A percentile compares a stretch with the other conserved stretches of the same genome.
Evolutionary conservation across 2,329 filamentous ascomycete genomes (phyloP).

Genomic region (Trichoderma sp.): DNA sequence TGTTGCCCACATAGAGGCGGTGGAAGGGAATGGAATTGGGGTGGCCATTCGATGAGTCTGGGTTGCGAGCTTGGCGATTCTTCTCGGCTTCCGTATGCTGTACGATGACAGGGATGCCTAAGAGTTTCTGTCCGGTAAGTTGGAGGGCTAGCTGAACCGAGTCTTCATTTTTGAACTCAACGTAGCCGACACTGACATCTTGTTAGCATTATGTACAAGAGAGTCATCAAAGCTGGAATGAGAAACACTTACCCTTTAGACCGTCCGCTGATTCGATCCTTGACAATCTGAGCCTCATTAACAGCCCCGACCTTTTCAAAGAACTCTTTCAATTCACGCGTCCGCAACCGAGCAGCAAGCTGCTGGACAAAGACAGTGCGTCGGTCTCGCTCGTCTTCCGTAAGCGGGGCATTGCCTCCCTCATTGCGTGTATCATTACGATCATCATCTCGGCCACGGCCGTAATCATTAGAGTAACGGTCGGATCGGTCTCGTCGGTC

Average conservation of each 20-base stretch:
- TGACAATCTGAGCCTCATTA: conserved; percentile 97
- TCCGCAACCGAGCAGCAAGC: conserved; percentile 87
- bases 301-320: conserved; percentile 94
- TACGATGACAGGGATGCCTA: conserved; percentile 98
- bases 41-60: conserved; percentile 65
- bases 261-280: conserved; percentile 92
- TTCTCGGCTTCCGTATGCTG: conserved; percentile 99
- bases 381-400: conserved; percentile 93
- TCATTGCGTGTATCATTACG: conserved; percentile 45
- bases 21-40: conserved; percentile 91
- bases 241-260: conserved; percentile 81
- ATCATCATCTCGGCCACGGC: conserved; percentile 54
- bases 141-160: conserved; percentile 90
- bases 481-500: conserved; percentile 54
- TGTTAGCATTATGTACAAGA: conserved; percentile 36
- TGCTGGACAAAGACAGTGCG: conserved; percentile 98
- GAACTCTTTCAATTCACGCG: conserved; percentile 88
- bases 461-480: conserved; percentile 49
- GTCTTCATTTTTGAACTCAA: conserved; percentile 97
- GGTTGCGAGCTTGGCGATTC: conserved; percentile 89
- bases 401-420: conserved; percentile 65
- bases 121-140: conserved; percentile 96
- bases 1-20: conserved; percentile 97
- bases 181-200: conserved; percentile 81
- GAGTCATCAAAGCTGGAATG: background rate